Evolutionary conservation across 257 asterid species (phyloP).

Genomic region (Plectranthus barbatus): DNA sequence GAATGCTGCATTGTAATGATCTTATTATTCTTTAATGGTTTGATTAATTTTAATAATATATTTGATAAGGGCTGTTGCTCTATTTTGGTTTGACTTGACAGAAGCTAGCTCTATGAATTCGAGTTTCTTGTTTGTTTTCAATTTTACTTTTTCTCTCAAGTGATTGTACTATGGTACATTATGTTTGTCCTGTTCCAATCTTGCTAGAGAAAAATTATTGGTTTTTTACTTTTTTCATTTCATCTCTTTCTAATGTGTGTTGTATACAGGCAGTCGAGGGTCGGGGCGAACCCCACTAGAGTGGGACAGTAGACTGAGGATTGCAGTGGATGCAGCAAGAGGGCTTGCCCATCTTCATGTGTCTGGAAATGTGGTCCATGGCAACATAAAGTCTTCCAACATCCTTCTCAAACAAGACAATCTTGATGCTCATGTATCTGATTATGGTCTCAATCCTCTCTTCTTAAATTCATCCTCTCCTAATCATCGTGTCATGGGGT

Average conservation of each 20-base stretch:
- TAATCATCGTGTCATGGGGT: slow-evolving; percentile 79
- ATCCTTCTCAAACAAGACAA: slow-evolving; percentile 71
- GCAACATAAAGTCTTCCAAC: slow-evolving; percentile 94
- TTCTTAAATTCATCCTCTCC: slow-evolving; percentile 53
- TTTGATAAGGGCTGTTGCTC: too few species aligned
- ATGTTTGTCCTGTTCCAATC: neutral
- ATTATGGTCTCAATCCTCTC: slow-evolving; percentile 72
- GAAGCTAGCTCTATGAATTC: too few species aligned
- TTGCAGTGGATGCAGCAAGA: slow-evolving; percentile 68
- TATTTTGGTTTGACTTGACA: too few species aligned
- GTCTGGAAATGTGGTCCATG: slow-evolving; percentile 63
- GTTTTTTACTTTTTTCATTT: neutral
- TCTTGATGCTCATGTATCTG: slow-evolving; percentile 57
- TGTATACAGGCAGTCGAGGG: slow-evolving; percentile 73
- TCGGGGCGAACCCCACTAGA: slow-evolving; percentile 97
- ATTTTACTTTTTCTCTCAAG: too few species aligned
- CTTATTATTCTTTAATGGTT: too few species aligned
- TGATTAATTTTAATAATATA: too few species aligned
- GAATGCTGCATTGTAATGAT: too few species aligned
- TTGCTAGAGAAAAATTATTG: neutral
- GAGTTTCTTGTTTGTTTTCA: too few species aligned
- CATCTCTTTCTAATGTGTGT: neutral
- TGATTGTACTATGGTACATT: neutral
- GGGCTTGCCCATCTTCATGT: slow-evolving; percentile 79
- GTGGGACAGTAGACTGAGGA: slow-evolving; percentile 79